Evolutionary conservation across 306 rosid genomes (phyloP), one percentile per base, ranked within the genome.

Genomic region (Cucurbita argyrosperma): DNA sequence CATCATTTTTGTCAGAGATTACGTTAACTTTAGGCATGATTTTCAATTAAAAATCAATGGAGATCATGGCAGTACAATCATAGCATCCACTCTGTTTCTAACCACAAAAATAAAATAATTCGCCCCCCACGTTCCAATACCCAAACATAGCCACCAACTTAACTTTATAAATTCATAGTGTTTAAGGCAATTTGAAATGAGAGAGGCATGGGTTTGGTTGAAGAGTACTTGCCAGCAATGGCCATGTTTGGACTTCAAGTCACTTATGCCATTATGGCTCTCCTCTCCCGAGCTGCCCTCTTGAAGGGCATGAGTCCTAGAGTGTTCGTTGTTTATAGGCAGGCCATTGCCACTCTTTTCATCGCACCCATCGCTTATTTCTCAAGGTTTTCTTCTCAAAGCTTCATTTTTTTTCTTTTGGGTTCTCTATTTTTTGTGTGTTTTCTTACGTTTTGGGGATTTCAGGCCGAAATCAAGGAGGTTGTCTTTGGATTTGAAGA

Each of bases 241-340:
- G 83, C 74, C 8, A 83, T 91, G 96, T 46, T 84, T 61, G 87
- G 81, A 0, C 60, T 84, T 47, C 96, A 89, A 60, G 49, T 82
- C 76, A 80, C 81, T 62, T 89, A 85, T 49, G 85, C 92, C 71
- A 82, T 81, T 0, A 85, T 87, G 55, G 79, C 92, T 47, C 85
- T 91, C 42, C 76, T 83, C 80, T 84, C 89, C 5, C 80, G 89
- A 53, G 88, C 87, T 59, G 97, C 92, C 75, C 76, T 89, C 19
- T 10, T 87, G 45, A 85, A 86, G 40, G 96, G 97, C 37, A 81
- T 82, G 92, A 88, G 86, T 76, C 81, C 96, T 1, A 84, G 88
- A 0, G 87, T 84, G 4, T 85, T 85, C 52, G 89, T 88, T 26
- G 86, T 73, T 4, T 88, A 91, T 56, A 81, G 97, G 40, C 92